Evolutionary conservation across 768 basidiomycete genomes (phyloP).

Genomic region (Pholiota microspora): DNA sequence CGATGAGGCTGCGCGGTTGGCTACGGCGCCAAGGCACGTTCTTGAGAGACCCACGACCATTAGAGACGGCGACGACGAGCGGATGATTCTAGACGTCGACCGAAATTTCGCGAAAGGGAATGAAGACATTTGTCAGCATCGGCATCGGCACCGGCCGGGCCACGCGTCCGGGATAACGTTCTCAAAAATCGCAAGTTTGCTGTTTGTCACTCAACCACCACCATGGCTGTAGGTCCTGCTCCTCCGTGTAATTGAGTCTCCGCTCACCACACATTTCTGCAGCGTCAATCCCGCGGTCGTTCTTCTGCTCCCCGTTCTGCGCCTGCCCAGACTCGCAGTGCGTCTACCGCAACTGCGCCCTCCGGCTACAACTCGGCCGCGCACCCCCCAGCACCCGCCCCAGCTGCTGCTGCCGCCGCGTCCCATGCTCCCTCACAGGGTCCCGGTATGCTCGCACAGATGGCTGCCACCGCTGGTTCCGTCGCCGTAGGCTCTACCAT

Average conservation of each 20-base stretch:
- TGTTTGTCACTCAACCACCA: constrained; percentile 29
- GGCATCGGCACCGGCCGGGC: constrained; percentile 26
- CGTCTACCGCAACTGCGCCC: constrained; percentile 51
- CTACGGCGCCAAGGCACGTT: constrained; percentile 15
- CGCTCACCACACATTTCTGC: background rate
- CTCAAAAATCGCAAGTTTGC: constrained; percentile 20
- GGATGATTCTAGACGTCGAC: background rate
- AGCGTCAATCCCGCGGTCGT: constrained; percentile 82
- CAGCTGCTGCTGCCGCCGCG: constrained; percentile 40
- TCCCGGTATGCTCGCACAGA: constrained; percentile 78
- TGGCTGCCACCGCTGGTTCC: constrained; percentile 90
- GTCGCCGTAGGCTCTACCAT: constrained; percentile 87
- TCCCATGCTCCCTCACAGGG: constrained; percentile 44
- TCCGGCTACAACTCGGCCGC: constrained; percentile 42
- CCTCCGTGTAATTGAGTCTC: background rate
- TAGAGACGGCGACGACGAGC: constrained; percentile 1
- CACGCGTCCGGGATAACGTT: constrained; percentile 26
- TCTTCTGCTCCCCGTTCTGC: constrained; percentile 52
- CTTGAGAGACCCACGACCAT: constrained; percentile 19
- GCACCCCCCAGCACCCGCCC: constrained; percentile 41
- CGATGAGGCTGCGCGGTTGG: constrained; percentile 12
- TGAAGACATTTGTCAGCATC: constrained; percentile 19
- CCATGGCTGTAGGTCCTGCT: constrained; percentile 37
- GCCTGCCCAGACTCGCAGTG: constrained; percentile 44
- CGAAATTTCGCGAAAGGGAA: constrained; percentile 9